Conservation (phyloP, 768 basidiomycete species). For the Collybia nuda region DNA sequence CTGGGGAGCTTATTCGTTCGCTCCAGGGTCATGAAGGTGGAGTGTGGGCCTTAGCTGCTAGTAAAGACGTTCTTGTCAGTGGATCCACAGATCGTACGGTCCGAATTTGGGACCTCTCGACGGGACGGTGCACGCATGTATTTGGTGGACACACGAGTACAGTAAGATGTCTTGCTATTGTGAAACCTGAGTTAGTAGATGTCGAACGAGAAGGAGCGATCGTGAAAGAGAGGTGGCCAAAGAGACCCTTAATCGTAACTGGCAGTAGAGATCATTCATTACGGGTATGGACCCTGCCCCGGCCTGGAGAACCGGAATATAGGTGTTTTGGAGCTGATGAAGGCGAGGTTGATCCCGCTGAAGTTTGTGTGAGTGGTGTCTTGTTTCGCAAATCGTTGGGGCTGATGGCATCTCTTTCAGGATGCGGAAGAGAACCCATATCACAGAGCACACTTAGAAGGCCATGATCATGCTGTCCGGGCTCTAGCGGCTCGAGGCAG, state of each 20-base stretch:
- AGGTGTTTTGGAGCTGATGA: slow-evolving; percentile 64
- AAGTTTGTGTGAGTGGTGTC: slow-evolving; percentile 32
- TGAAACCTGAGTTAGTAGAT: slow-evolving; percentile 88
- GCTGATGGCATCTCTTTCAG: slow-evolving; percentile 41
- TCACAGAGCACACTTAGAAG: slow-evolving; percentile 79
- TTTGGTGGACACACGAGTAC: slow-evolving; percentile 97
- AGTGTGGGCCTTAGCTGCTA: slow-evolving; percentile 94
- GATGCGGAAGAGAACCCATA: slow-evolving; percentile 83
- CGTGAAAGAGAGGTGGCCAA: slow-evolving; percentile 67
- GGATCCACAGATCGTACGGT: slow-evolving; percentile 94
- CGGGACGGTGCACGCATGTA: slow-evolving; percentile 83
- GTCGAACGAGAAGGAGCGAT: slow-evolving; percentile 66
- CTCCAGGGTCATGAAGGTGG: slow-evolving; percentile 93
- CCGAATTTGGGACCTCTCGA: slow-evolving; percentile 84
- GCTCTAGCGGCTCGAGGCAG: slow-evolving; percentile 90
- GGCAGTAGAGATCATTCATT: slow-evolving; percentile 72
- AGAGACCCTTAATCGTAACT: slow-evolving; percentile 70
- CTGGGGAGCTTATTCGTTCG: slow-evolving; percentile 70
- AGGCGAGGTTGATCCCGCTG: slow-evolving; percentile 53
- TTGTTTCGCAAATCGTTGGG: slow-evolving; percentile 2
- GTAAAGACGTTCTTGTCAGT: slow-evolving; percentile 84
- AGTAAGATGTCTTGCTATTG: slow-evolving; percentile 92
- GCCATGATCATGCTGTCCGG: slow-evolving; percentile 90
- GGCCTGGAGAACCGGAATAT: slow-evolving; percentile 75
- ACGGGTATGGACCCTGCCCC: slow-evolving; percentile 55